Base-by-base conservation (phyloP, 345 rosid species). In the Mallotus nudiflorus region DNA sequence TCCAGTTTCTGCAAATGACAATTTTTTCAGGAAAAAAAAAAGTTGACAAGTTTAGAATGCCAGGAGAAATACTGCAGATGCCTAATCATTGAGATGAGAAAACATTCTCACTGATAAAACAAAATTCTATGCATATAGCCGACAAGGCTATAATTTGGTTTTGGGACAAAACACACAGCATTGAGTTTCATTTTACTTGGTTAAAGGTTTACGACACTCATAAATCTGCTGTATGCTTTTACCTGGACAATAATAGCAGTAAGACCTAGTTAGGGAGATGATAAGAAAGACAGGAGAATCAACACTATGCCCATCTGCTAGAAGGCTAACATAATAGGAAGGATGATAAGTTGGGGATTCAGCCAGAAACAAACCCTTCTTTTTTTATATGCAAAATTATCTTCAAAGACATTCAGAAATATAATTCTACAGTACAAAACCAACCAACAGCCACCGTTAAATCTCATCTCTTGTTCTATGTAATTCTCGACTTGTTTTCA, bases 1-100 rank as follows among this genome's bases (percentile, higher is more conserved):
- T 91, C 97, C 74, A 94, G 87, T 80, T 91, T 91, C 97, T 94
- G 79, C 75, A 51, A 68, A 28, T 19, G 25, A 42, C 5, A 33
- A 12, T n/a, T 18, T 9, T 7, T 33, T 10, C 29, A 63, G 22
- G 51, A 52, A 51, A 70, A 57, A 70, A 61, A 14, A 48, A 35
- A 20, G 58, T 65, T 6, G 16, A 13, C 24, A 37, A 64, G 24
- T 20, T 18, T 27, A 57, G 50, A 24, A 55, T n/a, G 35, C 70
- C 55, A 72, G 14, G 69, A 70, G 67, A 40, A 59, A 53, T 42
- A 39, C 67, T 24, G 27, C 44, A 71, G 24, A 67, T 29, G 6
- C 33, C 39, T 66, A 25, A 10, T 16, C 1, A 31, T 20, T 13
- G 66, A 68, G 14, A 28, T 62, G 6, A 66, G 28, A 1, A 53